Percentiles rank a stretch among this genome's conserved stretches.
Evolutionary conservation across 208 protist species (phyloP).

Genomic region (Lotmaria passim): DNA sequence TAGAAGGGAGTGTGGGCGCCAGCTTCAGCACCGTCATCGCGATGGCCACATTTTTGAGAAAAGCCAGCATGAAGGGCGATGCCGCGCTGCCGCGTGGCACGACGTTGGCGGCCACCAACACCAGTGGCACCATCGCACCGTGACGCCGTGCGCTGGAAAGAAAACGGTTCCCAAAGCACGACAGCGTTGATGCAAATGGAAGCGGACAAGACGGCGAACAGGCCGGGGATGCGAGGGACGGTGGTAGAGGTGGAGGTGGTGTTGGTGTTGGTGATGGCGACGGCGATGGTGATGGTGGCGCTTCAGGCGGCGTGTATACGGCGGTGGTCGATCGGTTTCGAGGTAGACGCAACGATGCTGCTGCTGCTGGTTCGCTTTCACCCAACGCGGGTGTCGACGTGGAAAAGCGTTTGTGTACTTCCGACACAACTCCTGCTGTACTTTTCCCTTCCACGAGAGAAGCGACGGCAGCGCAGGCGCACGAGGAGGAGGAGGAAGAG

Average conservation of each 20-base stretch:
- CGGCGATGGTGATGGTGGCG: not conserved
- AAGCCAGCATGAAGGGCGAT: conserved; percentile 41
- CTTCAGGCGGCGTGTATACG: not conserved
- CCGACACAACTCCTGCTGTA: no score
- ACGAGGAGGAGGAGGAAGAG: not conserved
- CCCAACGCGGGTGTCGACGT: not conserved
- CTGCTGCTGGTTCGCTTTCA: not conserved
- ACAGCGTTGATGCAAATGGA: not conserved
- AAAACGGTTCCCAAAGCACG: conserved; percentile 45
- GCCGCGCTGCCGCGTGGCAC: conserved; percentile 30
- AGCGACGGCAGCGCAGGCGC: not conserved
- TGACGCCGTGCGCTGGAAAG: conserved; percentile 49
- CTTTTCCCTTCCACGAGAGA: not conserved
- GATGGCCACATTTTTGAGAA: conserved; percentile 49
- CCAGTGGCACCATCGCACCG: conserved; percentile 49
- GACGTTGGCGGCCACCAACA: conserved; percentile 42
- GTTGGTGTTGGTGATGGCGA: no score
- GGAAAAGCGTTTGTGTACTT: no score
- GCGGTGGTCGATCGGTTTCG: not conserved
- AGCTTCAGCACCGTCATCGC: conserved; percentile 31
- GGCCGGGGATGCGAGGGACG: no score
- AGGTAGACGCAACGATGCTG: not conserved
- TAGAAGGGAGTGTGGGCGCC: not conserved
- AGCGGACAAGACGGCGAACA: no score
- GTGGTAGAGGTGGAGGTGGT: no score